These are phyloP conservation scores for Chlamydomonas incerta DNA, from an alignment of 139 green algal species.

Conservation along the genomic window DNA sequence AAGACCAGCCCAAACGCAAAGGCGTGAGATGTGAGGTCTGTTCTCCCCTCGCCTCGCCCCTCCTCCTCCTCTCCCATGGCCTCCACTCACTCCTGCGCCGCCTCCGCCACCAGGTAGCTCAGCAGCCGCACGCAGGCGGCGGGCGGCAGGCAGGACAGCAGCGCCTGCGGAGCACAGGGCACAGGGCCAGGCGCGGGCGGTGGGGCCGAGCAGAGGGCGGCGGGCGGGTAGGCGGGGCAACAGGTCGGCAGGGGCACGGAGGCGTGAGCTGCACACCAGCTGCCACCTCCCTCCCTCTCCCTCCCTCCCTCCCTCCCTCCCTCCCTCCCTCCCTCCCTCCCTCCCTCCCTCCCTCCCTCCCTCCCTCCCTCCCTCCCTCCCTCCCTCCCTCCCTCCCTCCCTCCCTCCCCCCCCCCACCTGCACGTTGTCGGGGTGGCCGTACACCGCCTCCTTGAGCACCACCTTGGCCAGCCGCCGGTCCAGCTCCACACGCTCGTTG, in stretches of 20 bases:
- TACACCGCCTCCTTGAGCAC: neutral
- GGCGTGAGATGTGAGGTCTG: neutral
- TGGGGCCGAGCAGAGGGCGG: too few species aligned
- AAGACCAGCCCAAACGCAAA: neutral
- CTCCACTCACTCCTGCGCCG: neutral
- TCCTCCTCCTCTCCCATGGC: neutral
- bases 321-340: too few species aligned
- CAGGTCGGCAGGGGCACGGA: neutral
- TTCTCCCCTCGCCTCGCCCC: neutral
- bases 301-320: neutral
- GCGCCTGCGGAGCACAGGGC: conserved; percentile 3
- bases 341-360: neutral
- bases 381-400: neutral
- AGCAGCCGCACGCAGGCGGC: neutral
- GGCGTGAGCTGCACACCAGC: neutral
- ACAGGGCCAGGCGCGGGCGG: too few species aligned
- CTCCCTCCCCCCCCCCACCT: neutral
- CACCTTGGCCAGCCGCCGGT: neutral
- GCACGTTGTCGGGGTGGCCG: neutral
- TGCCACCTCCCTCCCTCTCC: neutral
- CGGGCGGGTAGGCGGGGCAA: neutral
- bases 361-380: neutral
- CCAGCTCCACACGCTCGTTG: conserved; percentile 23
- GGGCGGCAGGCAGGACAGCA: neutral
- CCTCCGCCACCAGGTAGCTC: neutral